These are phyloP conservation scores for Aschersonia sp. DNA, from an alignment of 2,329 filamentous ascomycete species.

Conservation along the genomic window DNA sequence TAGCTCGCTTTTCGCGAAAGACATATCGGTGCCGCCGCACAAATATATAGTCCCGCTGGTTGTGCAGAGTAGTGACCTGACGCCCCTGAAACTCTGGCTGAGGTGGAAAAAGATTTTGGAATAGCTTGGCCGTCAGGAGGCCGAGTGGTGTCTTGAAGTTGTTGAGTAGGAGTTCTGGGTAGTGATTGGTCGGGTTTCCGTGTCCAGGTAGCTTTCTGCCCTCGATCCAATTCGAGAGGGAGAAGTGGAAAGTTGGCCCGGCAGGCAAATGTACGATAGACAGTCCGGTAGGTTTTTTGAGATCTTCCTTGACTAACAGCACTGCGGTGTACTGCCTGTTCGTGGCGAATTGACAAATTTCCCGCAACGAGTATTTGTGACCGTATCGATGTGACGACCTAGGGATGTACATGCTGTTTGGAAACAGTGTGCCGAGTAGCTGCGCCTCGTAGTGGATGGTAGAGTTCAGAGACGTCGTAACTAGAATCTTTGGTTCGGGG, in stretches of 20 bases:
- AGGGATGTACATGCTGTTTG: constrained; percentile 74
- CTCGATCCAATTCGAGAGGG: constrained; percentile 79
- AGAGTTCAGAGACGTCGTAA: constrained; percentile 83
- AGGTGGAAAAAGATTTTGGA: constrained; percentile 47
- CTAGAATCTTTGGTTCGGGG: constrained; percentile 65
- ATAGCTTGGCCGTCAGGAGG: constrained; percentile 71
- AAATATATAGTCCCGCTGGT: constrained; percentile 94
- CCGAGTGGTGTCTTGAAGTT: constrained; percentile 91
- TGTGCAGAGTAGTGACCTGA: constrained; percentile 85
- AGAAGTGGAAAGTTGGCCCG: constrained; percentile 88
- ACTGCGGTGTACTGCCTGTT: constrained; percentile 75
- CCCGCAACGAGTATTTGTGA: constrained; percentile 82
- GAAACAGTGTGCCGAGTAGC: constrained; percentile 68
- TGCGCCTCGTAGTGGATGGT: constrained; percentile 74
- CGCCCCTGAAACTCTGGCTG: constrained; percentile 72
- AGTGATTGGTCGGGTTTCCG: constrained; percentile 75
- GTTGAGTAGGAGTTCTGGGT: constrained; percentile 81
- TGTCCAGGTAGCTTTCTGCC: constrained; percentile 80
- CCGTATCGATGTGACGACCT: constrained; percentile 71
- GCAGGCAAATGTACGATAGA: constrained; percentile 72
- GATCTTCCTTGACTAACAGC: constrained; percentile 75
- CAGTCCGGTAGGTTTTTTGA: constrained; percentile 68
- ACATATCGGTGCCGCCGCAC: constrained; percentile 80
- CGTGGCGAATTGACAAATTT: constrained; percentile 74
- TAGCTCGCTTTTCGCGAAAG: constrained; percentile 75